Base-by-base conservation (phyloP, 2,329 filamentous ascomycete species). In the Penicillium sp. region DNA sequence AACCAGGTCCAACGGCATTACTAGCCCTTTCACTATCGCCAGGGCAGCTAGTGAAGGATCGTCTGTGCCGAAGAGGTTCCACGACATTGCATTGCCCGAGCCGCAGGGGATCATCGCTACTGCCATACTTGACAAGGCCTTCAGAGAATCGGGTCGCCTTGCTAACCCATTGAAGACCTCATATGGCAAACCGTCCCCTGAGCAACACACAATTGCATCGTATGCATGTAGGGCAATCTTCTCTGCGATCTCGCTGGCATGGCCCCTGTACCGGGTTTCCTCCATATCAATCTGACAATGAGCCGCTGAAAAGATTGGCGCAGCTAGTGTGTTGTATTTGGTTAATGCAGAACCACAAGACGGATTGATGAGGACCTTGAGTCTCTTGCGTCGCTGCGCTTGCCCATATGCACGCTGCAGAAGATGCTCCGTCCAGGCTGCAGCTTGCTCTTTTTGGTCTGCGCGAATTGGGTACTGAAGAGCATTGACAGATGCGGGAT, bases 81-180 rank as follows among this genome's bases (percentile, higher is more conserved):
- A 87, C 59, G 90, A 90, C 86, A 97, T 89, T 19, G 91, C 94
- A 72, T 99, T 99, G 5, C 94, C 94, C 45, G 90, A 94, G 11
- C 94, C 94, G 68, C 92, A 96, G 1, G 94, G 94, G 28, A 99
- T 81, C 68, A 96, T 91, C 18, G 87, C 87, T 1, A 99, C 86
- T 0, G 94, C 90, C 13, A 97, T 77, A 66, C 87, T 89, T 18
- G 81, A 77, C 55, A 99, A 76, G 0, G 93, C 94, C 51, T 82
- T 82, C 26, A 81, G 79, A 16, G 92, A 92, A 73, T 97, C 90
- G 3, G 81, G 69, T 36, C 91, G 87, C 73, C 86, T 88, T 13
- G 85, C 92, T 28, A 99, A 77, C 0, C 94, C 94, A 69, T 99
- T 97, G 79, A 97, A 96, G 6, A 96, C 89, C 74, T 99, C 94